These are phyloP conservation scores for Myriangium duriaei DNA, from an alignment of 2,329 filamentous ascomycete species.

Conservation along the genomic window DNA sequence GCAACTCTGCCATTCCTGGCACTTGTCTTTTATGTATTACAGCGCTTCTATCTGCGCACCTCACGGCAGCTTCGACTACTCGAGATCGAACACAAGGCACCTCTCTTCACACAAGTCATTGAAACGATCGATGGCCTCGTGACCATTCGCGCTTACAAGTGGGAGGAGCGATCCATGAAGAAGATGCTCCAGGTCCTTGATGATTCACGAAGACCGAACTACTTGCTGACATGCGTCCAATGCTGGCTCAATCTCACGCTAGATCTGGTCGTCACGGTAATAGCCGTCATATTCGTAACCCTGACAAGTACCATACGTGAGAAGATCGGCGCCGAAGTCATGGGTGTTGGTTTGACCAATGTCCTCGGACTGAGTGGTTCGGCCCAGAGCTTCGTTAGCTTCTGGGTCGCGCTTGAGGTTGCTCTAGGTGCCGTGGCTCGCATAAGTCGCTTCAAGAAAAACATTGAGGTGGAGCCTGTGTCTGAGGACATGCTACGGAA, in stretches of 20 bases:
- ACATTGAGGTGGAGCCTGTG: slow-evolving; percentile 37
- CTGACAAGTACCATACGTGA: slow-evolving; percentile 23
- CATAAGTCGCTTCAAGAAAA: slow-evolving; percentile 37
- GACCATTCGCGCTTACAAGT: slow-evolving; percentile 42
- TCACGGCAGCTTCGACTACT: slow-evolving; percentile 39
- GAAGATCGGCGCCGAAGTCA: slow-evolving; percentile 33
- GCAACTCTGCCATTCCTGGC: slow-evolving; percentile 37
- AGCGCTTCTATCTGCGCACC: slow-evolving; percentile 36
- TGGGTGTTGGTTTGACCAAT: slow-evolving; percentile 40
- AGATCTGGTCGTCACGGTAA: slow-evolving; percentile 26
- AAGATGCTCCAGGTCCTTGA: slow-evolving; percentile 29
- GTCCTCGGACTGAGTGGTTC: slow-evolving; percentile 40
- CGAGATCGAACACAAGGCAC: slow-evolving; percentile 40
- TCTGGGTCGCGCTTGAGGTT: slow-evolving; percentile 45
- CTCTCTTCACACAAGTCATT: slow-evolving; percentile 24
- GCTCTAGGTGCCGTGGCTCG: slow-evolving; percentile 42
- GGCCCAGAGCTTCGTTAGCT: slow-evolving; percentile 35
- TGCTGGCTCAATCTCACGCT: slow-evolving; percentile 32
- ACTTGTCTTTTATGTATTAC: slow-evolving; percentile 28
- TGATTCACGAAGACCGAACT: slow-evolving; percentile 31
- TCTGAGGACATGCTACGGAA: slow-evolving; percentile 40
- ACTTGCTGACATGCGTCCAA: slow-evolving; percentile 33
- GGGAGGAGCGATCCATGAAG: slow-evolving; percentile 28
- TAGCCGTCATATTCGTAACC: slow-evolving; percentile 22
- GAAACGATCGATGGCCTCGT: slow-evolving; percentile 31